A percentile compares a stretch with the other conserved stretches of the same genome.
Conservation (phyloP, 192 early-diverging fungal species). For the Funneliformis mosseae region DNA sequence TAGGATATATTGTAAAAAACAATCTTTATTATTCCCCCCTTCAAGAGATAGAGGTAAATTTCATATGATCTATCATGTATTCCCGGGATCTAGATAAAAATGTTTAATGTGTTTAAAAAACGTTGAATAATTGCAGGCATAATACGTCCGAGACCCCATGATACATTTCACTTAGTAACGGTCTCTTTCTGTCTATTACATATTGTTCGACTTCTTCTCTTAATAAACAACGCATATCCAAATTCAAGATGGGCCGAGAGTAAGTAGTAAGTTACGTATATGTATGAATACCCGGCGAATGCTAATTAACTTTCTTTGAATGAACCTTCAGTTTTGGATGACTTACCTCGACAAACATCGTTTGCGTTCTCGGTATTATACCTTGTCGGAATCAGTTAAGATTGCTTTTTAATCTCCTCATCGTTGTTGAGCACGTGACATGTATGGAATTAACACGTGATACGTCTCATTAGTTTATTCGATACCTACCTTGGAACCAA, state of each 20-base stretch:
- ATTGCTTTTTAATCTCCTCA: not conserved
- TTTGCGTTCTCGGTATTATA: not conserved
- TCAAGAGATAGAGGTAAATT: constrained; percentile 12
- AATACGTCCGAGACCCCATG: not conserved
- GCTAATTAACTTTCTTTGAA: not conserved
- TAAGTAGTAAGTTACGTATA: not conserved
- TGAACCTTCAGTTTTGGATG: not conserved
- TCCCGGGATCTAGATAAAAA: not conserved
- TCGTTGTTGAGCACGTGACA: not conserved
- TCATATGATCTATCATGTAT: not conserved
- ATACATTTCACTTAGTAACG: constrained; percentile 21
- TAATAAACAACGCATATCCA: not conserved
- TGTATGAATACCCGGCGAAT: not conserved
- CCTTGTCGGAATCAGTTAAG: not conserved
- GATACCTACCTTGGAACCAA: not conserved
- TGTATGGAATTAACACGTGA: not conserved
- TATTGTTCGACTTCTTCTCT: not conserved
- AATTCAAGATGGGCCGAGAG: not conserved
- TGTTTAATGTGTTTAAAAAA: not conserved
- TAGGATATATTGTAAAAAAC: not conserved
- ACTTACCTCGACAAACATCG: constrained; percentile 1
- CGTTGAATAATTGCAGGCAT: not conserved
- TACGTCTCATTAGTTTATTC: not conserved
- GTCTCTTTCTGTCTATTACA: not conserved
- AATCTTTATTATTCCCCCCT: constrained; percentile 22